Evolutionary conservation across 305 asterid species (phyloP), one percentile per base, ranked within the genome.

Genomic region (Galium porrigens): DNA sequence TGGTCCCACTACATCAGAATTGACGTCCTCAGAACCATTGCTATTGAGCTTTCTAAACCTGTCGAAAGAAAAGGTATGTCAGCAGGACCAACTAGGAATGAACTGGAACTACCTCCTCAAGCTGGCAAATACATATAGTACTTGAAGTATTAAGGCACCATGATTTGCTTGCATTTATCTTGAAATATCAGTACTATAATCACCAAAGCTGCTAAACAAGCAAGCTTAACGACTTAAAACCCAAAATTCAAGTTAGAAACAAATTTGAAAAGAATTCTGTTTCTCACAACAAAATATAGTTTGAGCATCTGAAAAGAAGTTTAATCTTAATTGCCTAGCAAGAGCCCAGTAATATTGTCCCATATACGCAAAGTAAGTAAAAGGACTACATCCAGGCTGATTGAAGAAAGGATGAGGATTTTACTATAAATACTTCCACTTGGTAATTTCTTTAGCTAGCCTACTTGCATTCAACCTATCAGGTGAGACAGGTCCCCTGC

Each of bases 11-110:
- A 58, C 69, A 63, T 62, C 73, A 49, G 49, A 64, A 70, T 71
- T 44, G 39, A 70, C 37, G 59, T 46, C 68, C 72, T 61, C 77
- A 69, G 89, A 74, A 68, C 81, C 86, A 66, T 70, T 78, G 60
- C 58, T 65, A 56, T 81, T 71, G 25, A 64, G 81, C 78, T 85
- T 90, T 46, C 78, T 80, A 72, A 84, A 76, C 85, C 98, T 91
- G 84, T 59, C 78, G 65, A 61, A 55, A 68, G 32, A 66, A 71
- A 41, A 61, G 65, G 54, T 46, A 27, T 11, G 42, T 66, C 25
- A 69, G 59, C 70, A 74, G 36, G 49, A 61, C 25, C 29, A 55
- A 25, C 42, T 22, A 37, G 22, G 18, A 46, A 60, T 32, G 63
- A 37, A 51, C 18, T 30, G 20, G 46, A 30, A 54, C 54, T 18